Percentiles rank a stretch among this genome's conserved stretches.
Conservation (phyloP, 176 grass and related monocot species). For the Triticum urartu region DNA sequence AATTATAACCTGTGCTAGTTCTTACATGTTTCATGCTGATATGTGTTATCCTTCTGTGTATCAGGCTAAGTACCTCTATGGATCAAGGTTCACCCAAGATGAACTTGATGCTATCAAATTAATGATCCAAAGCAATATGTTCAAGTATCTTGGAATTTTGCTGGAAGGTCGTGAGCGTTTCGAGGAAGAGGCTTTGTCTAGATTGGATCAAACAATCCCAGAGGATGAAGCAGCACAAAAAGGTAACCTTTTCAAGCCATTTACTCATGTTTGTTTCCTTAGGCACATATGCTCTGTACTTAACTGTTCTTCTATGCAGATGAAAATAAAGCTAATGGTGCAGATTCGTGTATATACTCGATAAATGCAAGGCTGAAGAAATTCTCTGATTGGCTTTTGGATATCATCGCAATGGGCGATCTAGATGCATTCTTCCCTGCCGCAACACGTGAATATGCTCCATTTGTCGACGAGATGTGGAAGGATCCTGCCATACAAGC, state of each 20-base stretch:
- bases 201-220: conserved; percentile 13
- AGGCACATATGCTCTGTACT: neutral
- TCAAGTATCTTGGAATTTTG: conserved; percentile 95
- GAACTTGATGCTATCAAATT: conserved; percentile 90
- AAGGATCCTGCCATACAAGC: conserved; percentile 81
- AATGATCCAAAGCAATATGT: conserved; percentile 99
- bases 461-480: conserved; percentile 94
- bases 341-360: conserved; percentile 72
- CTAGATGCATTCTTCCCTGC: conserved; percentile 97
- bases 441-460: conserved; percentile 94
- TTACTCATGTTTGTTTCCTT: neutral
- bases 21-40: conserved; percentile 22
- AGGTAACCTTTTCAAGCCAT: conserved; percentile 40
- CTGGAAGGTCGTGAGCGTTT: conserved; percentile 90
- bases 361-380: conserved; percentile 89
- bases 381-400: conserved; percentile 98
- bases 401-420: conserved; percentile 96
- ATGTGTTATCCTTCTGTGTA: conserved; percentile 5
- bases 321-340: conserved; percentile 47
- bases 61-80: conserved; percentile 87
- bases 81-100: conserved; percentile 68
- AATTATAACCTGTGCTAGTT: neutral
- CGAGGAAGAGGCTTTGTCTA: conserved; percentile 83
- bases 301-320: conserved; percentile 44
- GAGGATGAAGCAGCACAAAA: conserved; percentile 35